Evolutionary conservation across 225 moss, liverwort and hornwort genomes (phyloP).

Genomic region (Bryoerythrophyllum caledonicum): DNA sequence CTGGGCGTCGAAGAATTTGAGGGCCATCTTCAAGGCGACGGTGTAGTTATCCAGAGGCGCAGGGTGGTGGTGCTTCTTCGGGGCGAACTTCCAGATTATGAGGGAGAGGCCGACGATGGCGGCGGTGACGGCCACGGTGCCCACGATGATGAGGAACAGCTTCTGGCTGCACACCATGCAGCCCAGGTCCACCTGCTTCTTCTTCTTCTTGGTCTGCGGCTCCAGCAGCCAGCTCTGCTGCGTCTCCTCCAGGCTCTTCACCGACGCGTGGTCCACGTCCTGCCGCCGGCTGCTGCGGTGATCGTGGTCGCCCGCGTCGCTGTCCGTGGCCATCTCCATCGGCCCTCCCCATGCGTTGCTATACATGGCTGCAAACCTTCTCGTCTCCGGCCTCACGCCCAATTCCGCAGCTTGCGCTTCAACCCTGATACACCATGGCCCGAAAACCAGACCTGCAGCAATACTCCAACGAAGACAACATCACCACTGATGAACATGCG

Average conservation of each 20-base stretch:
- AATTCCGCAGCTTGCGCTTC: not conserved
- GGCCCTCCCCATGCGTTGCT: constrained; percentile 90
- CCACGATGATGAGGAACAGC: constrained; percentile 61
- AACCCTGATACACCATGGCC: constrained; percentile 21
- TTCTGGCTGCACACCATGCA: constrained; percentile 82
- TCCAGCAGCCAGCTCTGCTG: constrained; percentile 96
- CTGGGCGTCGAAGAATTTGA: constrained; percentile 78
- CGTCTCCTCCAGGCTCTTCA: constrained; percentile 93
- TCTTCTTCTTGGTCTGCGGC: constrained; percentile 76
- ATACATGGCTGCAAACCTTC: constrained; percentile 52
- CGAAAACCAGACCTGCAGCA: constrained; percentile 5
- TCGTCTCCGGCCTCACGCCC: not conserved
- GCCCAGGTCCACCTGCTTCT: constrained; percentile 89
- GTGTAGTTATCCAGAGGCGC: constrained; percentile 85
- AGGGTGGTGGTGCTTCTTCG: constrained; percentile 61
- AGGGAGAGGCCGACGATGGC: constrained; percentile 75
- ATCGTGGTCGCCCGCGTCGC: constrained; percentile 62
- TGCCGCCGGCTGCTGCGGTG: constrained; percentile 49
- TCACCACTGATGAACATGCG: too few species aligned
- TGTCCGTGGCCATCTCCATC: constrained; percentile 58
- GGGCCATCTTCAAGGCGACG: constrained; percentile 68
- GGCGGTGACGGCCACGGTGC: constrained; percentile 47
- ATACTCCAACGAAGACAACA: not conserved
- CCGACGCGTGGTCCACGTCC: constrained; percentile 86
- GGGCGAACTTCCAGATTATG: constrained; percentile 65